Conservation (phyloP, 805 yeast species). For the Komagataella ulmi region DNA sequence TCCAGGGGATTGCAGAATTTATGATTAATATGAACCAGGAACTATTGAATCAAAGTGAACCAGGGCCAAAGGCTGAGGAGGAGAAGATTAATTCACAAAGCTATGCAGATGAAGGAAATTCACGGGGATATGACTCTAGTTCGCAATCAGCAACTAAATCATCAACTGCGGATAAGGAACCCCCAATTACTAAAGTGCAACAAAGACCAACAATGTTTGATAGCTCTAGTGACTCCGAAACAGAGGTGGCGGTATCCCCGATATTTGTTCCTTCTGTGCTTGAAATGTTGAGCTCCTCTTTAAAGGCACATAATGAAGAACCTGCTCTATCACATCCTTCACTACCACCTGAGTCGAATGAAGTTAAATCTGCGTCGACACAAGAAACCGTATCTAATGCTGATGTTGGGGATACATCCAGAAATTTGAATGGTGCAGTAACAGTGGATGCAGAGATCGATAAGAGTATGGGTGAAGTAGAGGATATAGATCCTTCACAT, state of each 20-base stretch:
- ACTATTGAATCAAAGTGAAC: neutral
- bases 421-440: neutral
- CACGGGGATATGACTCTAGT: neutral
- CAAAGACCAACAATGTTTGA: neutral
- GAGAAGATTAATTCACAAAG: neutral
- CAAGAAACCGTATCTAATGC: neutral
- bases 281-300: neutral
- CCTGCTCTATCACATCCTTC: neutral
- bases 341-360: neutral
- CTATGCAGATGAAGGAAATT: neutral
- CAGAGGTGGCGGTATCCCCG: neutral
- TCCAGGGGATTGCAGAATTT: slow-evolving; percentile 13
- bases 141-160: neutral
- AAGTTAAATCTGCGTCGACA: too few species aligned
- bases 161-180: neutral
- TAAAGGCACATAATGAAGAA: neutral
- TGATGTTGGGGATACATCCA: neutral
- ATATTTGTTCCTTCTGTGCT: neutral
- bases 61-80: too few species aligned
- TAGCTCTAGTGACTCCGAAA: neutral
- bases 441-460: neutral
- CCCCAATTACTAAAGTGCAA: neutral
- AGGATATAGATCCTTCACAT: neutral
- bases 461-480: neutral
- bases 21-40: slow-evolving; percentile 21